Evolutionary conservation across 176 grass and related monocot species (phyloP).

Genomic region (Triticum turgidum): DNA sequence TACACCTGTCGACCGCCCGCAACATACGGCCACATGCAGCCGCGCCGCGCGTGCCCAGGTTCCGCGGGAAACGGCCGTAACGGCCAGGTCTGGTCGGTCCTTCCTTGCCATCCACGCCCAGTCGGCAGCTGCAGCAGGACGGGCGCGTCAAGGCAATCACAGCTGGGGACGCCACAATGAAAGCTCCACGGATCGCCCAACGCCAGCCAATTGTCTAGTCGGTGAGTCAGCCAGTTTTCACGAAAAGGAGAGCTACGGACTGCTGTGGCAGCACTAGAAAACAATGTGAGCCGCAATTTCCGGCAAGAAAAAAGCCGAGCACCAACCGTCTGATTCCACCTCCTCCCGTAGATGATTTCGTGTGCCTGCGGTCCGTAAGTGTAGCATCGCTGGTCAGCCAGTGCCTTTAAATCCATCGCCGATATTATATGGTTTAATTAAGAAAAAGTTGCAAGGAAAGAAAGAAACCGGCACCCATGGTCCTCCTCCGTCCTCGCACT

Average conservation of each 20-base stretch:
- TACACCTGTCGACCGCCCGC: conserved; percentile 10
- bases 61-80: conserved; percentile 4
- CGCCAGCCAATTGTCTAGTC: neutral
- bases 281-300: too few species aligned
- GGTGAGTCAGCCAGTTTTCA: neutral
- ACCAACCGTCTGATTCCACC: too few species aligned
- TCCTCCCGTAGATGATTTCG: too few species aligned
- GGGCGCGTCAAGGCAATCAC: neutral
- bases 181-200: neutral
- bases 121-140: neutral
- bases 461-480: neutral
- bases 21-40: neutral
- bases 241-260: too few species aligned
- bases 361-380: too few species aligned
- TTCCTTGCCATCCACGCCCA: neutral
- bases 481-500: neutral
- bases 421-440: neutral
- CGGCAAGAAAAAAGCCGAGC: too few species aligned
- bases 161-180: neutral
- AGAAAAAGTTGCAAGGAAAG: too few species aligned
- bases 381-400: neutral
- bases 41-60: neutral
- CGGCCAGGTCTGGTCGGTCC: conserved; percentile 5
- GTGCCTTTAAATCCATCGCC: neutral
- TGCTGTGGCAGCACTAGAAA: too few species aligned